Conservation (phyloP, 169 alveolate species). For the Besnoitia besnoiti region DNA sequence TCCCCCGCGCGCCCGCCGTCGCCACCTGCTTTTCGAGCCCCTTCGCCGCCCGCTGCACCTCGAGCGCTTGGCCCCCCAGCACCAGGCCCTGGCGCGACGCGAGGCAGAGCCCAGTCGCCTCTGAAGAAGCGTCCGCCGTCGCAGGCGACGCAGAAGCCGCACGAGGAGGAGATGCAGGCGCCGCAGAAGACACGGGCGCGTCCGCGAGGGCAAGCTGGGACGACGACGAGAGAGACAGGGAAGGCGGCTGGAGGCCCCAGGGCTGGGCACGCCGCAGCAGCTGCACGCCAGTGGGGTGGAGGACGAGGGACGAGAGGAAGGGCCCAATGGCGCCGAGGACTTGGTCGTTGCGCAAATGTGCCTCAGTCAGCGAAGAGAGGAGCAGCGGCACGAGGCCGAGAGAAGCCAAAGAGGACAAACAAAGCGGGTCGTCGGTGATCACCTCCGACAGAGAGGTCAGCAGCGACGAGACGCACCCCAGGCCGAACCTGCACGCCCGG, state of each 20-base stretch:
- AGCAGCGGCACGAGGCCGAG: slow-evolving; percentile 57
- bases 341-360: slow-evolving; percentile 59
- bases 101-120: background rate
- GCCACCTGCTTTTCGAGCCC: background rate
- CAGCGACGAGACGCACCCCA: slow-evolving; percentile 58
- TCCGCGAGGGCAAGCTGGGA: background rate
- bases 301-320: slow-evolving; percentile 51
- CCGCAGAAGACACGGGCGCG: background rate
- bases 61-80: slow-evolving; percentile 11
- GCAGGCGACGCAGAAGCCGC: background rate
- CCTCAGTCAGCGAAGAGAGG: slow-evolving; percentile 52
- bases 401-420: slow-evolving; percentile 38
- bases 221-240: background rate
- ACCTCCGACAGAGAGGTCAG: slow-evolving; percentile 52
- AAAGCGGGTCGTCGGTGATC: slow-evolving; percentile 51
- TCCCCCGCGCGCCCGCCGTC: background rate
- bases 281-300: slow-evolving; percentile 59
- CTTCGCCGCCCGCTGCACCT: slow-evolving; percentile 1
- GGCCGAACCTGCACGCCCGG: slow-evolving; percentile 65
- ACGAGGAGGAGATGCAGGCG: background rate
- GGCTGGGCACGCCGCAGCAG: slow-evolving; percentile 46
- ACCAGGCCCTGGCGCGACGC: background rate
- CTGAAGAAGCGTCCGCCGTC: background rate
- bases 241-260: background rate
- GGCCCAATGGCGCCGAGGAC: slow-evolving; percentile 51